Evolutionary conservation across 495 filamentous ascomycete species (phyloP), one percentile per base, ranked within the genome.

Genomic region (Chaetomidium leptoderma): DNA sequence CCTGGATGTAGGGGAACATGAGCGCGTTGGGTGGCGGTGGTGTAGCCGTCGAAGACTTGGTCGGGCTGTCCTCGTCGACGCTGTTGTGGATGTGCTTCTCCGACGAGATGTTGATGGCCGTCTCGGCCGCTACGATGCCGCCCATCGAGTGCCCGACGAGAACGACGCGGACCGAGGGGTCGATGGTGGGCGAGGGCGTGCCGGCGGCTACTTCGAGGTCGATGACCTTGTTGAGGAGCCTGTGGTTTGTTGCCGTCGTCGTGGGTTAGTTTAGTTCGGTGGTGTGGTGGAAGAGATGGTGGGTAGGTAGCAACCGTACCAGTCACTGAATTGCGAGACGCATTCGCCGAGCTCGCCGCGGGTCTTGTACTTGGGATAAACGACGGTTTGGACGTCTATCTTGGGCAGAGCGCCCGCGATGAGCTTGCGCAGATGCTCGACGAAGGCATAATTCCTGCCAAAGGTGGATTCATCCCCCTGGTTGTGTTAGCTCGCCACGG

Each of bases 121-220:
- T 85, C 56, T 98, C 93, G 21, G 91, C 92, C 24, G 89, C 93
- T 14, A 98, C 91, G 63, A 98, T 96, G 59, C 93, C 93, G 62
- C 92, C 93, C 93, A 98, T 98, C 11, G 86, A 91, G 69, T 98
- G 93, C 11, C 95, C 92, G 36, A 96, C 76, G 0, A 98, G 76
- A 60, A 97, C 81, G 23, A 86, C 86, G 65, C 82, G 88, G 24
- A 98, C 91, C 3, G 86, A 89, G 9, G 92, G 92, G 48, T 96
- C 90, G 63, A 96, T 77, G 21, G 89, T 96, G 2, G 92, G 93
- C 0, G 87, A 91, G 42, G 89, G 83, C 0, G 90, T 93, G n/a
- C 78, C 76, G 64, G 86, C 85, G 27, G 79, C 82, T 57, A 97
- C 91, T 73, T 98, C 93, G 64, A 97, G 74, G 72, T 97, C 93